Evolutionary conservation across 1,284 basidiomycete genomes (phyloP), one percentile per base, ranked within the genome.

Genomic region (Flammula alnicola): DNA sequence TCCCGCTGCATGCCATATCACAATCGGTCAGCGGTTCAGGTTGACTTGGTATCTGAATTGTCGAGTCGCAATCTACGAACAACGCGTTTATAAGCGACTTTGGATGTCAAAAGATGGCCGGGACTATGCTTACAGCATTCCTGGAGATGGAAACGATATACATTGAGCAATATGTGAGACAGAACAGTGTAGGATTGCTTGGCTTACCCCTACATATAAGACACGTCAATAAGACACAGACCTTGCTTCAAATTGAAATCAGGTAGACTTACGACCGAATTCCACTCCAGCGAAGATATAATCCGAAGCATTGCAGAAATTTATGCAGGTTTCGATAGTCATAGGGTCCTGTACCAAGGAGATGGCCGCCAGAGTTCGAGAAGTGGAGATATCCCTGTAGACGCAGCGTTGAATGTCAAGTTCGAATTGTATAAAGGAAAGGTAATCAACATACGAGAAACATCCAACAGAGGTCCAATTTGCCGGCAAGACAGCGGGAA

Each of bases 31-130:
- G 52, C 3, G 62, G 52, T 7, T 65, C 63, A 9, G 49, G 58
- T 5, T 52, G 60, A 27, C 69, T 63, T 20, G 72, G 70, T 17
- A 69, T 57, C 54, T 75, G 73, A 38, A 74, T 70, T 0, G 68
- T 67, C 11, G 69, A 73, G 54, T 74, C 71, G 51, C 72, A 74
- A 54, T 74, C 71, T 74, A 25, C 14, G 39, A 26, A 27, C 19
- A 27, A 52, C 23, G 36, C 46, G 25, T 27, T 31, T 17, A 25
- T 12, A 23, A 32, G 22, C n/a, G n/a, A n/a, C n/a, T n/a, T 41
- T 9, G 22, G 2, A 12, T 1, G 3, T 23, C 12, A 54, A 9
- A 43, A 39, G 32, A 30, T 14, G 12, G 26, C 6, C 3, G 12
- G 19, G 6, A 37, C 11, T 9, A 20, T 20, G 17, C 69, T 44